These are phyloP conservation scores for Bruguiera gymnorhiza DNA, from an alignment of 345 rosid species.

Conservation along the genomic window DNA sequence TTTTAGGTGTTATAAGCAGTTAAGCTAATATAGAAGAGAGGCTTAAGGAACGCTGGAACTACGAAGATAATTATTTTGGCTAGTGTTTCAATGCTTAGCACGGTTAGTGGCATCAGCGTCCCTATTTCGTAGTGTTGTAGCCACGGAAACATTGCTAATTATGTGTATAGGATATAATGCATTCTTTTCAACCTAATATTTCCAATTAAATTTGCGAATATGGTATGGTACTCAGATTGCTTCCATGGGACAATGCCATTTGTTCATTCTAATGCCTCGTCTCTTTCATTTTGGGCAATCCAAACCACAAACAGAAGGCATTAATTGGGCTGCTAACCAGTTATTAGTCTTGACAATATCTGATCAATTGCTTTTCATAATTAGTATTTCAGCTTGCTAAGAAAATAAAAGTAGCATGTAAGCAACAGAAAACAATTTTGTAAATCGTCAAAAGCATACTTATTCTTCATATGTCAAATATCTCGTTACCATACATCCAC, in stretches of 20 bases:
- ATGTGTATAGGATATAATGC: conserved; percentile 8
- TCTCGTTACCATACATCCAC: conserved; percentile 2
- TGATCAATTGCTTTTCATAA: too few species aligned
- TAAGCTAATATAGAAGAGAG: neutral
- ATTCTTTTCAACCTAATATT: conserved; percentile 2
- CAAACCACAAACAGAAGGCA: too few species aligned
- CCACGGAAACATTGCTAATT: conserved; percentile 1
- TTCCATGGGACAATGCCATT: neutral
- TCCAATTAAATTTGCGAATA: neutral
- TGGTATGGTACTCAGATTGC: neutral
- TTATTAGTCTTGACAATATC: too few species aligned
- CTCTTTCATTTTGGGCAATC: too few species aligned
- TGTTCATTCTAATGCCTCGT: neutral
- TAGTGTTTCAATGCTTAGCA: neutral
- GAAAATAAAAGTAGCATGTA: too few species aligned
- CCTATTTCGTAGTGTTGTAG: neutral
- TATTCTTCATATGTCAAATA: conserved; percentile 1
- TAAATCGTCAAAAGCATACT: neutral
- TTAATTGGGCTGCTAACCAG: too few species aligned
- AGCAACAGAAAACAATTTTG: too few species aligned
- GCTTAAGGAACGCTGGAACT: neutral
- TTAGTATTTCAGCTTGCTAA: too few species aligned
- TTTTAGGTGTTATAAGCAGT: neutral
- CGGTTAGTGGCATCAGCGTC: conserved; percentile 1
- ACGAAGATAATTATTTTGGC: neutral